Base-by-base conservation (phyloP, 2,329 filamentous ascomycete genomes). In the Thelonectria discophora region DNA sequence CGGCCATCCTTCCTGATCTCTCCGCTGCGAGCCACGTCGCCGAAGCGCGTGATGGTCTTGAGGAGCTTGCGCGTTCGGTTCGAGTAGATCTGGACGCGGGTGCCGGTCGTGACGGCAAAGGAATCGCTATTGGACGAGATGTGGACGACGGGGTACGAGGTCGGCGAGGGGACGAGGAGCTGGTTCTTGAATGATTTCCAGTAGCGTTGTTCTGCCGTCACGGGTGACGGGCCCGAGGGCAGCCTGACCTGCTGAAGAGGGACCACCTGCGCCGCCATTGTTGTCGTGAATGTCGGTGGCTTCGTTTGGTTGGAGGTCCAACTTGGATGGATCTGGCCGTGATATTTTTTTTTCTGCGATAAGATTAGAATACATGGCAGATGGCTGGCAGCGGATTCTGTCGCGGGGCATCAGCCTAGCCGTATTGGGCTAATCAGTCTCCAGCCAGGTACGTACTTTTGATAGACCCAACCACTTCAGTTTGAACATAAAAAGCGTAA, bases 181-280 rank as follows among this genome's bases (percentile, higher is more conserved):
- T 94, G 92, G 69, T 94, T 95, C 80, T 92, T 93, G 83, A 99
- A 99, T 12, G 91, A 90, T 75, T 90, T 91, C 96, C 96, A 99
- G 84, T 98, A 98, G 68, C 90, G 87, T 80, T 98, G 94, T 81
- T 99, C 95, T 32, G 94, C 90, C 6, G 94, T 97, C 49, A 94
- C 80, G 55, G 92, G 90, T 42, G 90, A 89, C 59, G 93, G 93
- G 52, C 92, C 92, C 65, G 91, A 86, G 59, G 94, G 89, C 74
- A 96, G 86, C 84, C 93, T 96, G 74, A 96, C 82, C 77, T 90
- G 90, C 76, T 89, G 88, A 68, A 97, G 82, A 63, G 91, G 90
- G 77, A 88, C 87, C 72, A 97, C 91, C 81, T 93, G 89, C 73
- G 93, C 91, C 71, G 94, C 93, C 93, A 97, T 97, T 75, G 66